Evolutionary conservation across 305 asterid species (phyloP).

Genomic region (Rubia peregrina): DNA sequence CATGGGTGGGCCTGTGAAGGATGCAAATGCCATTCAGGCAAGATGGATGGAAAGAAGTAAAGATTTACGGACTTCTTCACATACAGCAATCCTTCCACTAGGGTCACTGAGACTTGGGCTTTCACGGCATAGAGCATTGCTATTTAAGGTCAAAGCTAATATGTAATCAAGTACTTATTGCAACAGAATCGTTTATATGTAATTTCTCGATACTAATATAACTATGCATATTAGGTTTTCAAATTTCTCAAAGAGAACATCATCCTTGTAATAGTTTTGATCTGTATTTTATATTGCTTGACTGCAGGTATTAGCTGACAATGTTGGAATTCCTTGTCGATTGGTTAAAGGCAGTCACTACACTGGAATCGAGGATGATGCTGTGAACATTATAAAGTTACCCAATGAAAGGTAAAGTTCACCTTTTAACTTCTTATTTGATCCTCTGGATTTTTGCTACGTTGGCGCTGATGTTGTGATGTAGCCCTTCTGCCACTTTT

Average conservation of each 20-base stretch:
- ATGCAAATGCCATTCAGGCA: constrained; percentile 68
- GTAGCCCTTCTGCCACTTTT: constrained; percentile 17
- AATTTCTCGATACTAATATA: background rate
- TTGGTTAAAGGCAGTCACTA: constrained; percentile 91
- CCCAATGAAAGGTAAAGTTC: constrained; percentile 65
- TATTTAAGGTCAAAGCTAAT: constrained; percentile 64
- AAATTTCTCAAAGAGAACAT: background rate
- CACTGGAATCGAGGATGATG: constrained; percentile 95
- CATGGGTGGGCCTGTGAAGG: constrained; percentile 92
- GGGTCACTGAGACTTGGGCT: constrained; percentile 89
- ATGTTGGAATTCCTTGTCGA: constrained; percentile 89
- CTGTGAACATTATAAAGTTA: constrained; percentile 79
- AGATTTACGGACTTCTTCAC: constrained; percentile 82
- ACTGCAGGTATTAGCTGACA: constrained; percentile 87
- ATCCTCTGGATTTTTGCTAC: constrained; percentile 3
- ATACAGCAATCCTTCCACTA: constrained; percentile 82
- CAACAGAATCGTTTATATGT: background rate
- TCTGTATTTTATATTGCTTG: constrained; percentile 19
- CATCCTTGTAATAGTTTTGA: background rate
- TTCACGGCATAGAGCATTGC: constrained; percentile 96
- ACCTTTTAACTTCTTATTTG: background rate
- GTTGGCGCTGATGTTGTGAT: constrained; percentile 14
- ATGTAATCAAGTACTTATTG: background rate
- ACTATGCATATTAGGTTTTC: background rate
- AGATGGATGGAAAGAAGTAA: constrained; percentile 87